Base-by-base conservation (phyloP, 2,329 filamentous ascomycete species). In the Meredithiella fracta region DNA sequence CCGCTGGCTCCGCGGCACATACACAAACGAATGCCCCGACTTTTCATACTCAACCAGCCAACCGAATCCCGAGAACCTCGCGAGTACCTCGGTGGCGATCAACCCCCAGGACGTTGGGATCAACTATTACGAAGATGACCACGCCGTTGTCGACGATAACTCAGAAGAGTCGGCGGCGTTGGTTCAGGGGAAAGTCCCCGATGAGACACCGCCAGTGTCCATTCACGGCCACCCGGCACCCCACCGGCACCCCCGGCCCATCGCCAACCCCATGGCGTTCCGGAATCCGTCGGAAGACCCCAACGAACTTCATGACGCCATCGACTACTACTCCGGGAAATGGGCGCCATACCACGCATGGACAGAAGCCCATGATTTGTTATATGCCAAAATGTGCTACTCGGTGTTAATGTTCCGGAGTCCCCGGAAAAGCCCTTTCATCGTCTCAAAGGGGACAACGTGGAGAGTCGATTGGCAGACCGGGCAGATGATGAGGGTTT, bases 401-500 rank as follows among this genome's bases (percentile, higher is more conserved):
- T 73, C 74, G n/a, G 74, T 78, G 52, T 67, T 80, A 8, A 68
- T 78, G 23, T 77, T 75, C 64, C 70, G 74, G 57, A 76, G 73
- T 58, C 78, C 78, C 23, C 69, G 77, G 54, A 79, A 80, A 64
- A 76, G 72, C 59, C 76, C 78, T 62, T 76, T 76, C 60, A 72
- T 80, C 57, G 72, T 80, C 62, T 70, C 69, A 64, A 72, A 74
- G 60, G 77, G 76, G 44, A 78, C 75, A 63, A 71, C 76, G 62
- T 80, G 76, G 75, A 72, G 72, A 58, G 75, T 80, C 47, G 77
- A 80, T 67, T 80, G 77, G 77, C 66, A 66, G 14, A 79, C 75
- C 15, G 77, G 77, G 38, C 71, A 71, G 56, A 75, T 78, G 71
- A 69, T 72, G 26, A 69, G 73, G 15, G 74, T 77, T 20, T 67